These are phyloP conservation scores for Trebouxia sp. DNA, from an alignment of 139 green algal genomes.

Conservation along the genomic window DNA sequence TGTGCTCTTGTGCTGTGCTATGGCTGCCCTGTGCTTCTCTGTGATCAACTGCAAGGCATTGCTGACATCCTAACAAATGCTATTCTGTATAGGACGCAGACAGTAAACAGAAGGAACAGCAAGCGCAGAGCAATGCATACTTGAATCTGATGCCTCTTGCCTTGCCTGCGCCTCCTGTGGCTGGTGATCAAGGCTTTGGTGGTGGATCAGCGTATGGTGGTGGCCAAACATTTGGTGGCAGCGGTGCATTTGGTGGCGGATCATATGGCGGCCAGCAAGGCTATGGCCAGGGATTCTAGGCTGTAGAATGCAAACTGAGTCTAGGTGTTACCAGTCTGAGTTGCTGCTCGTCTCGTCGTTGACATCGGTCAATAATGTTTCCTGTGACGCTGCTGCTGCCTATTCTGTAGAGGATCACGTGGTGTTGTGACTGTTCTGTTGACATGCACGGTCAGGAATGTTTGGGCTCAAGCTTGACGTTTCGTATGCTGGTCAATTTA, in stretches of 20 bases:
- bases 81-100: slow-evolving; percentile 33
- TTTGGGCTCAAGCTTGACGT: too few species aligned
- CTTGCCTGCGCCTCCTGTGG: slow-evolving; percentile 31
- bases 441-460: too few species aligned
- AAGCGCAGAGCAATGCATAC: slow-evolving; percentile 64
- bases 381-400: too few species aligned
- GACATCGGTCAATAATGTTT: too few species aligned
- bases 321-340: background rate
- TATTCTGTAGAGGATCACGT: too few species aligned
- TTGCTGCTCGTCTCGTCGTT: too few species aligned
- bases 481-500: too few species aligned
- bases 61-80: background rate
- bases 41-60: background rate
- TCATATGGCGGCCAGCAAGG: slow-evolving; percentile 6
- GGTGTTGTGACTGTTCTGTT: too few species aligned
- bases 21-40: too few species aligned
- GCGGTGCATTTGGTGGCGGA: background rate
- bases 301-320: too few species aligned
- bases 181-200: slow-evolving; percentile 28
- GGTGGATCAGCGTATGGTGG: slow-evolving; percentile 8
- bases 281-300: slow-evolving; percentile 8
- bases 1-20: too few species aligned
- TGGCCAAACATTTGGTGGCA: background rate
- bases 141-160: slow-evolving; percentile 52
- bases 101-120: slow-evolving; percentile 49